Evolutionary conservation across 2,329 filamentous ascomycete genomes (phyloP).

Genomic region (Herpotrichia juniperi): DNA sequence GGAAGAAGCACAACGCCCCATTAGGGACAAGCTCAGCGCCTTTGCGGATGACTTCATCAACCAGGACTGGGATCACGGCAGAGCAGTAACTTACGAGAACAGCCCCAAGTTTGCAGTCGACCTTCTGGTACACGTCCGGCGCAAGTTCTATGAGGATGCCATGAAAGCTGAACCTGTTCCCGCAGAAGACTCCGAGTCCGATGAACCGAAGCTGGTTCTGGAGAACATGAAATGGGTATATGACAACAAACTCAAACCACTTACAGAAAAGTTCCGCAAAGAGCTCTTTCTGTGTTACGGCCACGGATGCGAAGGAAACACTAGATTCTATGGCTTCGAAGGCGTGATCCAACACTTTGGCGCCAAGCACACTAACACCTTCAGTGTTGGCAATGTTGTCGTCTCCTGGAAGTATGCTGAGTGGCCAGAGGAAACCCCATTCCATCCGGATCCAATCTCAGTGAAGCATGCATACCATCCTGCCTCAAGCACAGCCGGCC

Average conservation of each 20-base stretch:
- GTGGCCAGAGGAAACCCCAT: slow-evolving; percentile 79
- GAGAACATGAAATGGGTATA: slow-evolving; percentile 90
- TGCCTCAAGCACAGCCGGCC: slow-evolving; percentile 22
- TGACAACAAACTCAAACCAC: slow-evolving; percentile 74
- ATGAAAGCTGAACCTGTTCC: background rate
- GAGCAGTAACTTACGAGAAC: slow-evolving; percentile 67
- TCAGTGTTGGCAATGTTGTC: slow-evolving; percentile 74
- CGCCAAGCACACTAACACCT: slow-evolving; percentile 75
- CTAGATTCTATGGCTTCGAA: slow-evolving; percentile 77
- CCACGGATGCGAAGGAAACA: slow-evolving; percentile 65
- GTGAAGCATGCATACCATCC: slow-evolving; percentile 48
- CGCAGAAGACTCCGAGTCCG: slow-evolving; percentile 39
- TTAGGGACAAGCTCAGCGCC: slow-evolving; percentile 67
- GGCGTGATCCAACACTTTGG: slow-evolving; percentile 82
- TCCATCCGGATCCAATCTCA: slow-evolving; percentile 65
- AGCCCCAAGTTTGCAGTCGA: slow-evolving; percentile 73
- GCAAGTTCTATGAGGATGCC: slow-evolving; percentile 63
- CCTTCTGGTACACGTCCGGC: slow-evolving; percentile 70
- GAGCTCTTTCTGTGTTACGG: slow-evolving; percentile 77
- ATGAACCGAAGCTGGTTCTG: slow-evolving; percentile 69
- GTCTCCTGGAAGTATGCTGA: slow-evolving; percentile 78
- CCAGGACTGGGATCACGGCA: slow-evolving; percentile 68
- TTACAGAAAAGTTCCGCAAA: slow-evolving; percentile 69
- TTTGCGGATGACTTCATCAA: slow-evolving; percentile 75
- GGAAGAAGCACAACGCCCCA: slow-evolving; percentile 71